Conservation (phyloP, 495 filamentous ascomycete genomes). For the Xylaria longipes region DNA sequence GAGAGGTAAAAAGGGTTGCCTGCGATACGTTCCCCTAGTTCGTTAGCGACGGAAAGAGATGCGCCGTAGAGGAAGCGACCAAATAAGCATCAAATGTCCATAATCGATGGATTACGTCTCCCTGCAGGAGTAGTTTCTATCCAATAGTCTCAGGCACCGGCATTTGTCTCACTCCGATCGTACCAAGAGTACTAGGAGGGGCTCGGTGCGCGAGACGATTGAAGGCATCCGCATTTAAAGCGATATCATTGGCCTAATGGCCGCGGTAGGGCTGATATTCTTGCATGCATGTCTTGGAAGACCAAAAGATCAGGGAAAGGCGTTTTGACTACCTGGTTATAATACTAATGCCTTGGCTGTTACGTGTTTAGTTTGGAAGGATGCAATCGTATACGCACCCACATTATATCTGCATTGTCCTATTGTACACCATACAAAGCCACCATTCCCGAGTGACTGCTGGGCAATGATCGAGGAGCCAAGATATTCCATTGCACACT, state of each 20-base stretch:
- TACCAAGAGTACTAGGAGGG: constrained; percentile 15
- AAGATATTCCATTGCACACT: neutral
- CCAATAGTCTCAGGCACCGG: constrained; percentile 36
- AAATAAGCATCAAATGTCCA: neutral
- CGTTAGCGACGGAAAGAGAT: neutral
- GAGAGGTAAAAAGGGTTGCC: neutral
- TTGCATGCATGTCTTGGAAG: constrained; percentile 19
- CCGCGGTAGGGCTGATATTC: constrained; percentile 15
- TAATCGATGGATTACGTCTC: constrained; percentile 33
- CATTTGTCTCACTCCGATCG: constrained; percentile 33
- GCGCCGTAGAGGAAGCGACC: neutral
- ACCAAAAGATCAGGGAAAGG: neutral
- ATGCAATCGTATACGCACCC: neutral
- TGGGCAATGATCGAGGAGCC: constrained; percentile 7
- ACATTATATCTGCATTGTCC: neutral
- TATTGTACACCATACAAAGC: neutral
- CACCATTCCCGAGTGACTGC: neutral
- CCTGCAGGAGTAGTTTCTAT: constrained; percentile 22
- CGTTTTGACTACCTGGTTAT: neutral
- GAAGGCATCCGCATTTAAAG: constrained; percentile 11
- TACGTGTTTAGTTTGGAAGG: constrained; percentile 12
- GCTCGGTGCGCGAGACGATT: constrained; percentile 12
- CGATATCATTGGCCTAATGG: neutral
- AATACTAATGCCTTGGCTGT: neutral
- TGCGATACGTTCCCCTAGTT: neutral